Base-by-base conservation (phyloP, 2,329 filamentous ascomycete genomes). In the Talaromyces sp. region DNA sequence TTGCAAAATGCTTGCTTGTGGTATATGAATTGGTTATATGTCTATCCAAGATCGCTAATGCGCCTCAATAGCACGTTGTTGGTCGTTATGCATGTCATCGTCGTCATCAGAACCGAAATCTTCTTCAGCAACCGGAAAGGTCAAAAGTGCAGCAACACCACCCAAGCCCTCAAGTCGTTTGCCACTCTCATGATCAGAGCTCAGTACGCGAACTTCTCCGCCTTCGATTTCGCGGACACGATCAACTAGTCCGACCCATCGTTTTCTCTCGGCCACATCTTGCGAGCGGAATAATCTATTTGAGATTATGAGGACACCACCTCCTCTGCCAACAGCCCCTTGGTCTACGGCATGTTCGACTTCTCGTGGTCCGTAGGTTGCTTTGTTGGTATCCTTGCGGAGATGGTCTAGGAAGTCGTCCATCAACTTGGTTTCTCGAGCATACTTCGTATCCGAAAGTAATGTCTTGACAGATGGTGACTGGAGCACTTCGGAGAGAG, bases 121-220 rank as follows among this genome's bases (percentile, higher is more conserved):
- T 52, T 96, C 81, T 69, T 96, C 93, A 19, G 86, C 80, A 43
- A 98, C 84, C 0, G 95, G 93, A 75, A 93, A 99, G 13, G 94
- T 97, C 68, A 97, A 80, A 33, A 97, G 90, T 1, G 93, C 93
- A 17, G 94, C 95, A 67, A 99, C 90, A 19, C 93, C 91, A 1
- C 95, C 93, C 67, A 98, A 77, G 13, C 89, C 90, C 69, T 93
- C 91, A 15, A 99, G 79, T 66, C 93, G 84, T 80, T 90, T 90
- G 0, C 95, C 95, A 75, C 93, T 97, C 81, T 97, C 94, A 77
- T 98, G 94, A 73, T 96, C 90, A 72, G 91, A 93, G 77, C 94
- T 98, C 33, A 98, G 79, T n/a, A 98, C 87, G 62, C 91, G 84
- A 0, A 92, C 91, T 69, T 97, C 93, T 1, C 94, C 95, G 5